Conservation (phyloP, 2,329 filamentous ascomycete species). For the Xylariomycetidae sp. region DNA sequence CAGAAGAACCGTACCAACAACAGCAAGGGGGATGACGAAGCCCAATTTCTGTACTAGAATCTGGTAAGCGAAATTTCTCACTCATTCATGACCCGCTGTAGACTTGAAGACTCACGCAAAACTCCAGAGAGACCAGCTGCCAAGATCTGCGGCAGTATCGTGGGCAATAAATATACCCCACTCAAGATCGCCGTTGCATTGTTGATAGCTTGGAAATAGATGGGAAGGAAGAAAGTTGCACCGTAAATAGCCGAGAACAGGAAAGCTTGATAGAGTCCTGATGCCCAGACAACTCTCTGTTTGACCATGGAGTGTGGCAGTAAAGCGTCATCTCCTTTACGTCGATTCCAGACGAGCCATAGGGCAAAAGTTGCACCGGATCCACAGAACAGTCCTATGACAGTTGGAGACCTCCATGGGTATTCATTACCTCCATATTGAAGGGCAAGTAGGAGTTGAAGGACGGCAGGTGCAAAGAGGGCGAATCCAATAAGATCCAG, state of each 20-base stretch:
- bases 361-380: slow-evolving; percentile 12
- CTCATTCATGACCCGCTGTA: too few relatives aligned
- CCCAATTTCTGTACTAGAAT: too few relatives aligned
- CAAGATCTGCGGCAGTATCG: too few relatives aligned
- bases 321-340: slow-evolving; percentile 17
- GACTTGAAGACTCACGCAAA: too few relatives aligned
- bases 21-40: too few relatives aligned
- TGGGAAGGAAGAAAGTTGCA: slow-evolving; percentile 2
- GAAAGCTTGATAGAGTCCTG: slow-evolving; percentile 4
- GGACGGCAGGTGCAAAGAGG: slow-evolving; percentile 23
- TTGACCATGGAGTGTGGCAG: slow-evolving; percentile 12
- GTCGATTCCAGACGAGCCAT: slow-evolving; percentile 16
- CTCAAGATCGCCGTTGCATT: slow-evolving; percentile 1
- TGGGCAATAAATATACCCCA: slow-evolving; percentile 5
- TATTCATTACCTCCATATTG: slow-evolving; percentile 28
- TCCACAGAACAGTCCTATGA: too few relatives aligned
- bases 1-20: too few relatives aligned
- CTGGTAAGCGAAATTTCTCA: too few relatives aligned
- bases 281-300: slow-evolving; percentile 13
- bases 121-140: too few relatives aligned
- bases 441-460: slow-evolving; percentile 25
- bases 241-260: slow-evolving; percentile 2
- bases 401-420: slow-evolving; percentile 19
- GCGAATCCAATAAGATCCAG: slow-evolving; percentile 11
- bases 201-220: slow-evolving; percentile 8